Base-by-base conservation (phyloP, 2,329 filamentous ascomycete species). In the Aspergillus pseudoglaucus region DNA sequence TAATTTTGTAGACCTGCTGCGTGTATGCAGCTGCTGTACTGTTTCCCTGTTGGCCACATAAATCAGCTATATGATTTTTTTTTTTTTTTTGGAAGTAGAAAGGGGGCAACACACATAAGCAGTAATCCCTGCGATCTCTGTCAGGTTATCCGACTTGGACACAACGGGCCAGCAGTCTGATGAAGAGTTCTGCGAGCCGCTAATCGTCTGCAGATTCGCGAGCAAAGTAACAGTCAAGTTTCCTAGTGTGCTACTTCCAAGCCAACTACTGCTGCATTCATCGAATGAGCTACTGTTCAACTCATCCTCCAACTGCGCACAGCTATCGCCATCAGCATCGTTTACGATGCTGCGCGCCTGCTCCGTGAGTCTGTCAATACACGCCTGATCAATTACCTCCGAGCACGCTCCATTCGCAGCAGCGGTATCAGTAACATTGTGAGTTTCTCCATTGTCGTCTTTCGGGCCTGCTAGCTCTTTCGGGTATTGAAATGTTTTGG, bases 1-100 rank as follows among this genome's bases (percentile, higher is more conserved):
- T 56, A 12, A 53, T 53, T 25, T 51, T 51, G 30, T 52, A 56
- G 15, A 47, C 44, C 14, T 55, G 35, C 6, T 48, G 32, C 4
- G 32, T 37, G 18, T 51, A 33, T 4, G 30, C 47, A 3, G 38
- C 10, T 6, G 25, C 39, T 7, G 50, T 45, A 25, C 45, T 30
- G 42, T 47, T 49, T 2, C 44, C 33, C 54, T 54, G 22, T 27
- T 4, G 4, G 8, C 12, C 23, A 3, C n/a, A 20, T 33, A 22
- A 45, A 30, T 35, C n/a, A 30, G 25, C 8, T 6, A 35, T n/a
- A n/a, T n/a, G n/a, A n/a, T n/a, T n/a, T n/a, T n/a, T n/a, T n/a
- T n/a, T n/a, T 14, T 4, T 4, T 30, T 4, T 10, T 30, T 30
- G 33, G 14, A 35, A 17, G 15, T 1, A 35, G 6, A 1, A 15